These are phyloP conservation scores for Tagetes patula DNA, from an alignment of 129 eudicot species.

Conservation along the genomic window DNA sequence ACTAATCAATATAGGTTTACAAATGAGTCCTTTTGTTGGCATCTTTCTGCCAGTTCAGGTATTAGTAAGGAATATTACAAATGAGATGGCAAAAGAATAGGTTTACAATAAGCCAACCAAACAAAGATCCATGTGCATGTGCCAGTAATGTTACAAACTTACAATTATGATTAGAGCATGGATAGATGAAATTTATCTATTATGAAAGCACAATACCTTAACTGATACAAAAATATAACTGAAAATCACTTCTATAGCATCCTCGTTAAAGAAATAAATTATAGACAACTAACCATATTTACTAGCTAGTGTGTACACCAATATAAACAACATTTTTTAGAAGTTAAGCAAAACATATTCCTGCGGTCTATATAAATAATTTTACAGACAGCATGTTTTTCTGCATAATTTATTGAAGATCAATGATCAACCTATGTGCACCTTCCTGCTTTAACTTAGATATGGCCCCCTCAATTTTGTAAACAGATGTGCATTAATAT, in stretches of 20 bases:
- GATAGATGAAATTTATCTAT: neutral
- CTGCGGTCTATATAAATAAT: neutral
- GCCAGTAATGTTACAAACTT: constrained; percentile 13
- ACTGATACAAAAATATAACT: neutral
- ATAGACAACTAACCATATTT: neutral
- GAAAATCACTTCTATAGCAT: constrained; percentile 7
- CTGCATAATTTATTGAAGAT: neutral
- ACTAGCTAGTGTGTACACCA: neutral
- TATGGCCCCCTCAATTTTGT: constrained; percentile 11
- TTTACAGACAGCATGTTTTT: constrained; percentile 1
- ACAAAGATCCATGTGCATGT: neutral
- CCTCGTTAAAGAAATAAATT: neutral
- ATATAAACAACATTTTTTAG: neutral
- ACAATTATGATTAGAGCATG: neutral
- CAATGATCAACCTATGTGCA: neutral
- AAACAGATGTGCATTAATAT: neutral
- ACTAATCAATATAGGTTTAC: neutral
- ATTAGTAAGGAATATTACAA: neutral
- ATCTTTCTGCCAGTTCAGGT: neutral
- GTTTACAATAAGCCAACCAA: constrained; percentile 14
- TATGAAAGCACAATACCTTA: constrained; percentile 4
- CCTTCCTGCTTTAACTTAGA: neutral
- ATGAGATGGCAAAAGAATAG: constrained; percentile 4
- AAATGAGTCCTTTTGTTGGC: neutral
- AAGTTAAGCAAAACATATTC: constrained; percentile 6